Evolutionary conservation across 805 yeast species (phyloP).

Genomic region (Zygosaccharomyces kombuchaensis): DNA sequence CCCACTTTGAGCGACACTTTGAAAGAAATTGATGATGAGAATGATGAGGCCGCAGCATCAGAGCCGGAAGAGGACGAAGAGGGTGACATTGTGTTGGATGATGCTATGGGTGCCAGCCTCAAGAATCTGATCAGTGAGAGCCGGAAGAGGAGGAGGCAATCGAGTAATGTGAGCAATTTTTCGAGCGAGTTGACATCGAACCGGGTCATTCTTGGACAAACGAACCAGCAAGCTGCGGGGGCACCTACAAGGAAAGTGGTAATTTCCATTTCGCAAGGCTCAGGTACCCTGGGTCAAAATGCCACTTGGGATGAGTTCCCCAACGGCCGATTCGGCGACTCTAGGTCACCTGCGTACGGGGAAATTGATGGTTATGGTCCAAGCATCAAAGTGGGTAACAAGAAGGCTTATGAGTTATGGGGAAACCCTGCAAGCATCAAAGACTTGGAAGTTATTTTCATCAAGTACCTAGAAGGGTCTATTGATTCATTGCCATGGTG

Average conservation of each 20-base stretch:
- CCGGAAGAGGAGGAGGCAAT: conserved; percentile 32
- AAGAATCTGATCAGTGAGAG: conserved; percentile 11
- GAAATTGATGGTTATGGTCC: conserved; percentile 98
- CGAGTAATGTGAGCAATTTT: conserved; percentile 27
- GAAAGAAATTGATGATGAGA: conserved; percentile 41
- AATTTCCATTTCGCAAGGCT: conserved; percentile 76
- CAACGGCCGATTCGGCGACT: conserved; percentile 92
- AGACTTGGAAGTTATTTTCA: conserved; percentile 66
- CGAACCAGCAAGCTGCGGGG: conserved; percentile 22
- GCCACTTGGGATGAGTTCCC: conserved; percentile 98
- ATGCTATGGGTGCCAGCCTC: conserved; percentile 12
- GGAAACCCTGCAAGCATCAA: conserved; percentile 59
- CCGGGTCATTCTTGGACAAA: conserved; percentile 36
- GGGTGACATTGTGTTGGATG: conserved; percentile 33
- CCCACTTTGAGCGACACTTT: conserved; percentile 48
- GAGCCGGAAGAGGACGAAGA: conserved; percentile 29
- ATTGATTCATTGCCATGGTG: conserved; percentile 88
- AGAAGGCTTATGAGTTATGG: conserved; percentile 71
- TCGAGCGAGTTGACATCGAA: conserved; percentile 39
- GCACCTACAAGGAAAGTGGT: conserved; percentile 50
- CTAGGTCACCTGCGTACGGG: conserved; percentile 95
- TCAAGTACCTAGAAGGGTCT: conserved; percentile 67
- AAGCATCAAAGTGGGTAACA: conserved; percentile 66
- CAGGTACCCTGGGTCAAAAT: conserved; percentile 78
- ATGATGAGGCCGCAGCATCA: conserved; percentile 29